Base-by-base conservation (phyloP, 2,329 filamentous ascomycete species). In the Neonectria sp. region DNA sequence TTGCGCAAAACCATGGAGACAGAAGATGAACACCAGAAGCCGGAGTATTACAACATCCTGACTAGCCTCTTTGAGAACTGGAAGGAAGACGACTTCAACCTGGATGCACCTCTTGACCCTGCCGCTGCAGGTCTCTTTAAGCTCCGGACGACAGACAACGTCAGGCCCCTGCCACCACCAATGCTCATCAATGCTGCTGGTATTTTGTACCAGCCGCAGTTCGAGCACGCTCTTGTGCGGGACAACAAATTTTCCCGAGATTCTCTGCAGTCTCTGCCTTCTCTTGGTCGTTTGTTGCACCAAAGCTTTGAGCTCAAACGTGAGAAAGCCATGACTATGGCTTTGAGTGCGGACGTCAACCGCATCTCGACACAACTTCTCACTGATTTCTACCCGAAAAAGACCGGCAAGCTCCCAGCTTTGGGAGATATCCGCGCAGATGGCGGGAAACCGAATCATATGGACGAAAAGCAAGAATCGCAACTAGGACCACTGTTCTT, bases 1-100 rank as follows among this genome's bases (percentile, higher is more conserved):
- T 59, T 82, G 1, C 79, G 77, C 31, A 1, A 17, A 0, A 57
- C 40, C 25, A 68, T 82, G 6, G 80, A 82, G n/a, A n/a, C 31
- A 0, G 75, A 82, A 43, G 4, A 8, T 0, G 75, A 81, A 9
- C 78, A 81, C 5, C 73, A 75, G 3, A 79, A 77, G 35, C 3
- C 9, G 1, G 48, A 72, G 6, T 73, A 76, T 31, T 60, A 53
- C 2, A n/a, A 62, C 0, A 55, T 70, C 1, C 48, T 81, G 43
- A 35, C 61, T 1, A 37, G 13, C 0, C 72, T 82, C 3, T 80
- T 77, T n/a, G 67, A 74, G 1, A 49, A 71, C 0, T 80, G 79
- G 78, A 43, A 75, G 1, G 60, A 35, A 0, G 33, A 12, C 0
- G 63, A 17, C 0, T 80, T 79, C 70, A 82, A 82, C 55, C 1